Conservation (phyloP, 2,329 filamentous ascomycete genomes). For the Colletotrichum musicola region DNA sequence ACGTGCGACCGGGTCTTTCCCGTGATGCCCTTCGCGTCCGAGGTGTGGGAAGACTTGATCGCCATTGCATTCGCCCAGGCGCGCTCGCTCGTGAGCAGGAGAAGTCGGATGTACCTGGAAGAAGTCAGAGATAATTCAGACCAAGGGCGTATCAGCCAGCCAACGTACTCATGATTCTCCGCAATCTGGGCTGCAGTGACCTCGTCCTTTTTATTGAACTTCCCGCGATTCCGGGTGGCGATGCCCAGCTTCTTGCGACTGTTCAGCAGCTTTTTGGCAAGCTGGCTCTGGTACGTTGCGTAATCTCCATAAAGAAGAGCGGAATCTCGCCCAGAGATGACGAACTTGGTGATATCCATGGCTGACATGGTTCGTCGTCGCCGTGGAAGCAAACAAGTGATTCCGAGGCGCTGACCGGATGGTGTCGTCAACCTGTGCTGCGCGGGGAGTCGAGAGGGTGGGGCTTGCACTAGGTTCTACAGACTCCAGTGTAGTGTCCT, state of each 20-base stretch:
- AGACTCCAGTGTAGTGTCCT: slow-evolving; percentile 19
- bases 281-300: slow-evolving; percentile 82
- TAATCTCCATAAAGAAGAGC: slow-evolving; percentile 92
- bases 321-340: slow-evolving; percentile 83
- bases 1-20: slow-evolving; percentile 89
- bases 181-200: slow-evolving; percentile 82
- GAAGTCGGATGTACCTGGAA: slow-evolving; percentile 78
- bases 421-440: slow-evolving; percentile 30
- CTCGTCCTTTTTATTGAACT: slow-evolving; percentile 79
- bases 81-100: slow-evolving; percentile 88
- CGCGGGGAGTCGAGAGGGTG: slow-evolving; percentile 25
- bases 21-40: slow-evolving; percentile 83
- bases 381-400: not conserved
- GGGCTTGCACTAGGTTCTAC: slow-evolving; percentile 18
- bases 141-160: not conserved
- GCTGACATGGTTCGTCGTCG: slow-evolving; percentile 15
- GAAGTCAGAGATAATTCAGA: slow-evolving; percentile 33
- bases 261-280: slow-evolving; percentile 85
- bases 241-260: slow-evolving; percentile 87
- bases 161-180: slow-evolving; percentile 77
- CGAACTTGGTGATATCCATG: slow-evolving; percentile 93
- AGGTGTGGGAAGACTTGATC: slow-evolving; percentile 85
- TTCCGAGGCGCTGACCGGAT: not conserved
- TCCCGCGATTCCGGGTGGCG: slow-evolving; percentile 86
- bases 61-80: slow-evolving; percentile 97